Conservation (phyloP, 345 rosid species). For the Eucalyptus decipiens region DNA sequence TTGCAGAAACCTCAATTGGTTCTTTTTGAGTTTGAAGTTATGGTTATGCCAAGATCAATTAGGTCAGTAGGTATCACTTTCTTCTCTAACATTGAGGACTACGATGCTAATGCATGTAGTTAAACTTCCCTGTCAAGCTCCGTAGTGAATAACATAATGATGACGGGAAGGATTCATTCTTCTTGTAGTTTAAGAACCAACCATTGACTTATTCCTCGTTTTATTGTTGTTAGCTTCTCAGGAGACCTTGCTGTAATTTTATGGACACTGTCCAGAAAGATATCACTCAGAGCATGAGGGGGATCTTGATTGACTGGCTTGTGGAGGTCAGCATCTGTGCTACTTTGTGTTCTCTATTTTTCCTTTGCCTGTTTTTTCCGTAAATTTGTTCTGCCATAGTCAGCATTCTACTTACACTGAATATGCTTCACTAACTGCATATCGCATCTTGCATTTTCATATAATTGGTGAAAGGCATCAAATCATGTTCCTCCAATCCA, state of each 20-base stretch:
- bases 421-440: not conserved
- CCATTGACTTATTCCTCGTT: not conserved
- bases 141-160: not conserved
- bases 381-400: not conserved
- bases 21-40: not conserved
- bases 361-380: not conserved
- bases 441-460: not conserved
- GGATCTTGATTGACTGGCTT: constrained; percentile 93
- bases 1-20: not conserved
- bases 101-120: not conserved
- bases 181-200: not conserved
- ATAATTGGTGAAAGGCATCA: not conserved
- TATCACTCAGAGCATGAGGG: constrained; percentile 79
- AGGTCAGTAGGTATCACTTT: not conserved
- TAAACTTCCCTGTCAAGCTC: not conserved
- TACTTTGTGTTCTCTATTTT: not conserved
- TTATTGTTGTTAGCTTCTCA: constrained; percentile 33
- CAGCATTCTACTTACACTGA: not conserved
- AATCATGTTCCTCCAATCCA: not conserved
- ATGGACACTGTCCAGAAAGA: constrained; percentile 72
- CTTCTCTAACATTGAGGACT: not conserved
- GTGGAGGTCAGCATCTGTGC: constrained; percentile 58
- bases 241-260: constrained; percentile 44
- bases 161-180: not conserved
- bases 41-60: not conserved